Evolutionary conservation across 1,284 basidiomycete species (phyloP).

Genomic region (Meripilus lineatus): DNA sequence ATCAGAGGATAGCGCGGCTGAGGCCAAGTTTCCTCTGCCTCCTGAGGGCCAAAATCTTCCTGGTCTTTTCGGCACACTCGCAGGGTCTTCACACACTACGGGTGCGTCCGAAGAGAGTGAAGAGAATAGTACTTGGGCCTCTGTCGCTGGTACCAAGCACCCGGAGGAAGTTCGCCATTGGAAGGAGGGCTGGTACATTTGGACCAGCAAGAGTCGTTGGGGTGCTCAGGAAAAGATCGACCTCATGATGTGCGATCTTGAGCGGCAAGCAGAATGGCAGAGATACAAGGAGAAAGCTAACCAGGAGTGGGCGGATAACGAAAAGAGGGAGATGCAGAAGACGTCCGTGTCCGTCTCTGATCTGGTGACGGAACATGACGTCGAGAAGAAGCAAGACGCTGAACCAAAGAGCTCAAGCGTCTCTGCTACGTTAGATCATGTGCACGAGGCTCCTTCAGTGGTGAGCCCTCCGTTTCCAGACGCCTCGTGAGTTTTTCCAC

Average conservation of each 20-base stretch:
- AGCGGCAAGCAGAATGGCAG: slow-evolving; percentile 41
- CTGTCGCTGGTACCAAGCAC: slow-evolving; percentile 8
- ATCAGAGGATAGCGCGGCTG: slow-evolving; percentile 3
- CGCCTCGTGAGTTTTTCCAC: slow-evolving; percentile 17
- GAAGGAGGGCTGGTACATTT: slow-evolving; percentile 73
- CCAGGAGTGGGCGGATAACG: slow-evolving; percentile 34
- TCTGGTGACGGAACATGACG: slow-evolving; percentile 2
- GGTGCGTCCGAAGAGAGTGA: background rate
- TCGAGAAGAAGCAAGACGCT: background rate
- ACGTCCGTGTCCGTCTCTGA: slow-evolving; percentile 16
- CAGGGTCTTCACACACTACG: background rate
- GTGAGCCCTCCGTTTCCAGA: slow-evolving; percentile 20
- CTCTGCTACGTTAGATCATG: background rate
- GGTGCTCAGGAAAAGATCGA: slow-evolving; percentile 52
- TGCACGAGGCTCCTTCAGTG: slow-evolving; percentile 5
- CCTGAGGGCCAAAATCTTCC: slow-evolving; percentile 14
- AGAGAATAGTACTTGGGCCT: background rate
- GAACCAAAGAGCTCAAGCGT: no score
- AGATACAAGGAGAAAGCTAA: slow-evolving; percentile 36
- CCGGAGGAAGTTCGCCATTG: slow-evolving; percentile 45
- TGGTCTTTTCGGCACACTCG: background rate
- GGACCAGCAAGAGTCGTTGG: slow-evolving; percentile 52
- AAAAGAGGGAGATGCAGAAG: slow-evolving; percentile 11
- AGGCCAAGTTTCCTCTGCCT: slow-evolving; percentile 13
- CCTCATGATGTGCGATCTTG: slow-evolving; percentile 53